These are phyloP conservation scores for Aspergillus awamori DNA, from an alignment of 2,329 filamentous ascomycete species.

Conservation along the genomic window DNA sequence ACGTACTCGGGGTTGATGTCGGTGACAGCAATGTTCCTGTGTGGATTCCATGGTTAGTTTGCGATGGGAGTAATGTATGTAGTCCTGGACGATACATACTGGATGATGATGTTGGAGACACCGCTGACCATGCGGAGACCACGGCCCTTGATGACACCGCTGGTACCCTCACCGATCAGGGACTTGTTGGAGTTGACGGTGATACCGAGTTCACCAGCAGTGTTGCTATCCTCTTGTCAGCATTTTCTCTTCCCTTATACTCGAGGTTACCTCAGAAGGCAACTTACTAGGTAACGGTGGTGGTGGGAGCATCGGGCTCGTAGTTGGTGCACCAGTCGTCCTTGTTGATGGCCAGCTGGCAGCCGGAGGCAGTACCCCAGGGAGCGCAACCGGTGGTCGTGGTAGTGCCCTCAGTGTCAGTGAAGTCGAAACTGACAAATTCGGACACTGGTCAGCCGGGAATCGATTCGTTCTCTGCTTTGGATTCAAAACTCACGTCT, in stretches of 20 bases:
- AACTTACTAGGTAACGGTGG: slow-evolving; percentile 39
- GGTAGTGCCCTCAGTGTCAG: slow-evolving; percentile 39
- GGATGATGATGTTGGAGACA: slow-evolving; percentile 62
- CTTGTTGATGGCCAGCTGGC: slow-evolving; percentile 65
- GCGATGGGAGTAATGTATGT: too few species aligned
- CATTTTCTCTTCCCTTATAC: neutral
- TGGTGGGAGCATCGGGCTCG: slow-evolving; percentile 54
- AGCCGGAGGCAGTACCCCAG: slow-evolving; percentile 56
- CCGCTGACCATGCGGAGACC: slow-evolving; percentile 54
- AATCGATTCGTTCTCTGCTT: neutral
- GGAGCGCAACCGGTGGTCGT: slow-evolving; percentile 58
- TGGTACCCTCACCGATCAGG: slow-evolving; percentile 56
- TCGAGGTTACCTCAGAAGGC: too few species aligned
- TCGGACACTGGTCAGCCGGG: neutral
- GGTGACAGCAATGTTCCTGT: slow-evolving; percentile 55
- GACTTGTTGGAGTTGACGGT: slow-evolving; percentile 61
- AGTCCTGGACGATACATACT: slow-evolving; percentile 25
- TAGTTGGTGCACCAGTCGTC: slow-evolving; percentile 64
- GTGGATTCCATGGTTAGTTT: neutral
- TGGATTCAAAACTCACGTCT: slow-evolving; percentile 12
- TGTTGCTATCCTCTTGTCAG: slow-evolving; percentile 42
- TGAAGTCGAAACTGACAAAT: slow-evolving; percentile 22
- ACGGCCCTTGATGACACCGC: slow-evolving; percentile 62
- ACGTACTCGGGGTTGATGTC: slow-evolving; percentile 60
- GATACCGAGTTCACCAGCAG: slow-evolving; percentile 56